phyloP scores from a whole-genome alignment of 2,329 filamentous ascomycete species.

The Penicillium nordicum region DNA sequence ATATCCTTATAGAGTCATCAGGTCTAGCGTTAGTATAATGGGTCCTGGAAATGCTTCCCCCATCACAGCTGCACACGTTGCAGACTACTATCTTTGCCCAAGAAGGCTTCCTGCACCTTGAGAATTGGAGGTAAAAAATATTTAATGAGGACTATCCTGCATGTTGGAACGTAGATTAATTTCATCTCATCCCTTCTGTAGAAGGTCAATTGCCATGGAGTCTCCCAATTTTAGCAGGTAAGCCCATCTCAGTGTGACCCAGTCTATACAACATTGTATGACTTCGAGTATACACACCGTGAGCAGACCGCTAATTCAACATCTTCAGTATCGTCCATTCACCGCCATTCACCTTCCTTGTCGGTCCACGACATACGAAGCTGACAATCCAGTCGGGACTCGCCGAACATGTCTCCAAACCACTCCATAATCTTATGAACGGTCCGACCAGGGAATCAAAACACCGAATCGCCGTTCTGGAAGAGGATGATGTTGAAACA shows the following conservation, averaged over 20 bases:
- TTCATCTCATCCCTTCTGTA: not conserved
- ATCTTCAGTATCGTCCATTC: conserved; percentile 42
- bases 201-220: conserved; percentile 24
- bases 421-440: conserved; percentile 45
- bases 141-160: conserved; percentile 3
- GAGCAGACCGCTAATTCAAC: not conserved
- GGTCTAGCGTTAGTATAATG: conserved; percentile 15
- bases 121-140: not conserved
- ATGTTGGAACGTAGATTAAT: not conserved
- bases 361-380: conserved; percentile 46
- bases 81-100: conserved; percentile 17
- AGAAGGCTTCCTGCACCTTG: not conserved
- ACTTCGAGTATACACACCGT: not conserved
- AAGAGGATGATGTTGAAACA: conserved; percentile 49
- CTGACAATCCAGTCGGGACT: conserved; percentile 47
- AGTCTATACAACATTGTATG: not conserved
- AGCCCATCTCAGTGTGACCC: no score
- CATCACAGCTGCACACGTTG: conserved; percentile 38
- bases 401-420: conserved; percentile 44
- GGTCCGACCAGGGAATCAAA: conserved; percentile 46
- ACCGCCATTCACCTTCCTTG: conserved; percentile 45
- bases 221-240: conserved; percentile 36
- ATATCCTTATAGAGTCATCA: conserved; percentile 8
- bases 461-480: conserved; percentile 42
- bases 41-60: conserved; percentile 12